Conservation (phyloP, 305 asterid species). For the Solanum hybrid region DNA sequence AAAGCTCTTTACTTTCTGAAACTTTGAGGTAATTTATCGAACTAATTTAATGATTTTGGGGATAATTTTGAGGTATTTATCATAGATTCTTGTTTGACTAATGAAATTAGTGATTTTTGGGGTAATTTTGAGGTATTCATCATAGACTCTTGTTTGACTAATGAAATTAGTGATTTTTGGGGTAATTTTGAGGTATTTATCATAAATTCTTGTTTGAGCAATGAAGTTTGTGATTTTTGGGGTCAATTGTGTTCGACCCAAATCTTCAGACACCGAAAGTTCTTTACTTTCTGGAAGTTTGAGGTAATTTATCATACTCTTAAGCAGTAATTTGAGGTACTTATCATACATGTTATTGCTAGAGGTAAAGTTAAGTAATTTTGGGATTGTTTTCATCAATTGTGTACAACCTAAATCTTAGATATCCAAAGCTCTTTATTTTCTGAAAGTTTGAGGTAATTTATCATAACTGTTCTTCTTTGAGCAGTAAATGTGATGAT, state of each 20-base stretch:
- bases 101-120: not conserved
- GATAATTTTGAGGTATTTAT: not conserved
- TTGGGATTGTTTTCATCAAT: not conserved
- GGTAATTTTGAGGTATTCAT: not conserved
- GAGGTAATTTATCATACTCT: slow-evolving; percentile 4
- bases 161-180: not conserved
- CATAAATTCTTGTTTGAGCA: not conserved
- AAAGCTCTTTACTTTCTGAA: slow-evolving; percentile 9
- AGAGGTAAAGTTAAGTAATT: not conserved
- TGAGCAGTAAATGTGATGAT: not conserved
- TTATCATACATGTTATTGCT: not conserved
- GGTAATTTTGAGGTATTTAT: not conserved
- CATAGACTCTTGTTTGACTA: not conserved
- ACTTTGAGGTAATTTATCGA: slow-evolving; percentile 11
- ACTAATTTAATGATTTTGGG: not conserved
- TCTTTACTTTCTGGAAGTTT: slow-evolving; percentile 9
- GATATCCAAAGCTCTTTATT: not conserved
- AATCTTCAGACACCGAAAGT: not conserved
- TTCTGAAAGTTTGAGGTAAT: not conserved
- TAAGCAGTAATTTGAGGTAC: not conserved
- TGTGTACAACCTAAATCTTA: not conserved
- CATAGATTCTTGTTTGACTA: not conserved
- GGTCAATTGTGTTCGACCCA: not conserved
- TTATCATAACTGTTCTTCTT: not conserved
- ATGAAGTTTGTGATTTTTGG: not conserved